These are phyloP conservation scores for Phytophthora cryptogea DNA, from an alignment of 352 stramenopile genomes.

Conservation along the genomic window DNA sequence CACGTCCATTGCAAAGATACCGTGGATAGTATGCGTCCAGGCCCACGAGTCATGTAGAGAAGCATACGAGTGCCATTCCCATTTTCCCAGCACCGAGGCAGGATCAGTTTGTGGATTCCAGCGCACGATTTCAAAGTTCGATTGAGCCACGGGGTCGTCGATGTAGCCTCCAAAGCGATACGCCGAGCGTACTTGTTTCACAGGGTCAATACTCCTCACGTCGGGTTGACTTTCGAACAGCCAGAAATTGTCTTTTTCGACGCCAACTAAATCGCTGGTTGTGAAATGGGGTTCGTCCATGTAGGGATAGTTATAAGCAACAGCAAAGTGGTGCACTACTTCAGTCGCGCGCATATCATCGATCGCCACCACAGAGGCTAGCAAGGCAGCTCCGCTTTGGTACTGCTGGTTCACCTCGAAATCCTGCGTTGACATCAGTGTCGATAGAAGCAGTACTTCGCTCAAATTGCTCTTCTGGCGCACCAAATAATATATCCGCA, in stretches of 20 bases:
- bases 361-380: constrained; percentile 29
- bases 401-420: constrained; percentile 29
- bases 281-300: constrained; percentile 16
- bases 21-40: constrained; percentile 47
- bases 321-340: constrained; percentile 26
- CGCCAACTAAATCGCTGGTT: constrained; percentile 7
- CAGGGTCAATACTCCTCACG: constrained; percentile 11
- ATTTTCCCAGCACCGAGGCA: constrained; percentile 17
- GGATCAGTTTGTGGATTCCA: constrained; percentile 32
- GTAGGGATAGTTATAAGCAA: constrained; percentile 35
- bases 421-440: constrained; percentile 26
- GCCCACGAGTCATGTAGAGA: constrained; percentile 47
- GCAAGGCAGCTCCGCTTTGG: constrained; percentile 19
- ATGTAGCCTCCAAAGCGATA: constrained; percentile 40
- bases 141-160: constrained; percentile 34
- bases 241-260: constrained; percentile 23
- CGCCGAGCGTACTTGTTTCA: constrained; percentile 30
- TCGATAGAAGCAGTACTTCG: constrained; percentile 26
- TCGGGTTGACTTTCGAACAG: constrained; percentile 20
- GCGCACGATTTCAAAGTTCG: constrained; percentile 39
- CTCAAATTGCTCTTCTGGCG: constrained; percentile 13
- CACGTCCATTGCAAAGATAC: constrained; percentile 36
- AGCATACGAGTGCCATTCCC: constrained; percentile 27
- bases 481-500: constrained; percentile 33
- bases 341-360: constrained; percentile 20